Base-by-base conservation (phyloP, 164 flowering plant species). In the Vitis amurensis region DNA sequence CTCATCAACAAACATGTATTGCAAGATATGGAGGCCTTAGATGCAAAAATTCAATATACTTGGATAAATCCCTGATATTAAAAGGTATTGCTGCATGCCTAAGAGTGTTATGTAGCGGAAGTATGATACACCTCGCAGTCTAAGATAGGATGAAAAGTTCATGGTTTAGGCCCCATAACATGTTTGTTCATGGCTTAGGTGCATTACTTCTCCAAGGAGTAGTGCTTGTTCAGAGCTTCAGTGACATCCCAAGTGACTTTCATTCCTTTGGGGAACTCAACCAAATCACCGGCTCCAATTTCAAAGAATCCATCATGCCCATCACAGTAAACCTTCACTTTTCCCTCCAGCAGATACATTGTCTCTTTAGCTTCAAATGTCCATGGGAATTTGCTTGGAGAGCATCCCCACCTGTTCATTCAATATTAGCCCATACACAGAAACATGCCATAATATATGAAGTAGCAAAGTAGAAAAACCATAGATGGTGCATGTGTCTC, bases 261-360 rank as follows among this genome's bases (percentile, higher is more conserved):
- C 85, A 82, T 82, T n/a, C 81, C 85, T 68, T 82, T 77, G 2
- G 85, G 85, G 59, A 82, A 82, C 23, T 58, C 77, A 72, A 74
- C 82, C 74, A 82, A 68, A 64, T 82, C 85, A 47, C 85, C 82
- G 11, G 73, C 81, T 12, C 80, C 79, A 50, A 82, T 79, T 58
- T 74, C 80, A 55, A 82, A 70, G 37, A 68, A 63, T 9, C 61
- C 85, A 5, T 77, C 77, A 11, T 60, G 13, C 0, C 82, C 85
- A 19, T 77, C 80, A 23, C 64, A 57, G 16, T 44, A 19, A 49
- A 82, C 82, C 66, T 63, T 70, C 71, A 82, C 85, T 58, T 77
- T 79, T 4, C 85, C 85, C 58, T 79, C 79, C 70, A 82, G 69
- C 7, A 82, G 64, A 63, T 79, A 82, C 75, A 72, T 71, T 15